Evolutionary conservation across 352 stramenopile genomes (phyloP).

Genomic region (Globisporangium abappressorium): DNA sequence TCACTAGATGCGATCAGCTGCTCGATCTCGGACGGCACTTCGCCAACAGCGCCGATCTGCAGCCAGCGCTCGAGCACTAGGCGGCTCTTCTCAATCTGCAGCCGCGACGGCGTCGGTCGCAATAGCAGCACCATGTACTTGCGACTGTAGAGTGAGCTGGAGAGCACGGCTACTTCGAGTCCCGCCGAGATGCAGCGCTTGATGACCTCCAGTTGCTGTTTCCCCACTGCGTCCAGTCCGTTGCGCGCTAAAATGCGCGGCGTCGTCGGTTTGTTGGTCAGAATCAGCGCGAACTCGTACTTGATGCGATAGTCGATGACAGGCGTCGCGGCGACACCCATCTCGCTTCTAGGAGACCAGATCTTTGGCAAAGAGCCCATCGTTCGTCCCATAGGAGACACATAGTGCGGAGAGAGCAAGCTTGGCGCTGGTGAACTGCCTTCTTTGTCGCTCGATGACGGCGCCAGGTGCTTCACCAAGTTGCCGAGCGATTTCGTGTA

Average conservation of each 20-base stretch:
- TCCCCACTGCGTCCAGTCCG: conserved; percentile 66
- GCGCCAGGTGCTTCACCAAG: conserved; percentile 75
- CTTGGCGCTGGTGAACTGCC: conserved; percentile 10
- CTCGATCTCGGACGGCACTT: conserved; percentile 85
- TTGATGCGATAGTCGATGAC: conserved; percentile 64
- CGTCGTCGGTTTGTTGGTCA: conserved; percentile 82
- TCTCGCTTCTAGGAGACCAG: conserved; percentile 64
- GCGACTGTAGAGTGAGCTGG: conserved; percentile 74
- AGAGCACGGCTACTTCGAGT: conserved; percentile 75
- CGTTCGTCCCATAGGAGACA: conserved; percentile 45
- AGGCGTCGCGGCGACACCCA: conserved; percentile 26
- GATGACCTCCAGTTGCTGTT: conserved; percentile 76
- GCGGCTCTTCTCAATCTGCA: conserved; percentile 80
- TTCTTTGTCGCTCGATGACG: conserved; percentile 38
- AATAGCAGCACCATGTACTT: conserved; percentile 82
- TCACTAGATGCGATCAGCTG: conserved; percentile 78
- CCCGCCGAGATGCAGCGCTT: conserved; percentile 69
- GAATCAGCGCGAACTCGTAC: conserved; percentile 82
- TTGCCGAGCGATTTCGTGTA: conserved; percentile 82
- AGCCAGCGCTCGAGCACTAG: conserved; percentile 82
- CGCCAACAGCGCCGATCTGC: conserved; percentile 79
- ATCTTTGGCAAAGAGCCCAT: conserved; percentile 52
- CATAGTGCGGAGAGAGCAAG: conserved; percentile 32
- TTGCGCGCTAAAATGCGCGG: conserved; percentile 70
- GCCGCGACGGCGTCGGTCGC: conserved; percentile 48